A percentile compares a stretch with the other conserved stretches of the same genome.
These are phyloP conservation scores for Tetracentron sinense DNA, from an alignment of 164 flowering plant genomes.

Conservation along the genomic window DNA sequence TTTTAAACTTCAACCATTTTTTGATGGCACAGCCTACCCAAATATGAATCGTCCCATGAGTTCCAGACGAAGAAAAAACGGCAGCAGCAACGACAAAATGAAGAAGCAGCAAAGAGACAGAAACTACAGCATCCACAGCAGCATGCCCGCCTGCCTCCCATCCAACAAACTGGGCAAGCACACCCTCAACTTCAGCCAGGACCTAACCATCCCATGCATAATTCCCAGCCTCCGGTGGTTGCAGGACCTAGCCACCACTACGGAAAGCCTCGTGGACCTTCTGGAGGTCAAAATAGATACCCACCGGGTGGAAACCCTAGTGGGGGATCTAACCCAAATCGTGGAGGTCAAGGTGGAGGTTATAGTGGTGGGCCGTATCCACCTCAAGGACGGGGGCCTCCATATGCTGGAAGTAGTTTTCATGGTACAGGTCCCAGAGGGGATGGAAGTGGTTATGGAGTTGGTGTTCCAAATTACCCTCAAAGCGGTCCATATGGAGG, in stretches of 20 bases:
- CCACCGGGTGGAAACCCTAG: conserved; percentile 57
- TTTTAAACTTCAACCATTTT: not conserved
- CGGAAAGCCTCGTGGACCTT: conserved; percentile 49
- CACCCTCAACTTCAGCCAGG: conserved; percentile 39
- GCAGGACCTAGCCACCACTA: conserved; percentile 48
- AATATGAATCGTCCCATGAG: conserved; percentile 73
- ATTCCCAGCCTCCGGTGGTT: conserved; percentile 39
- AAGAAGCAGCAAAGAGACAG: conserved; percentile 56
- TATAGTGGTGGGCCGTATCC: conserved; percentile 39
- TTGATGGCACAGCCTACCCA: conserved; percentile 45
- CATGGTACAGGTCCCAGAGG: conserved; percentile 24
- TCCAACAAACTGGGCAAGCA: conserved; percentile 50
- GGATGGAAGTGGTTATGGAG: conserved; percentile 45
- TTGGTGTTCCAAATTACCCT: conserved; percentile 41
- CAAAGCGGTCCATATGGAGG: conserved; percentile 46
- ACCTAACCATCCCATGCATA: conserved; percentile 33
- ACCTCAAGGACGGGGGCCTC: conserved; percentile 47
- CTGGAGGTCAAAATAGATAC: conserved; percentile 40
- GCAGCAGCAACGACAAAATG: conserved; percentile 62
- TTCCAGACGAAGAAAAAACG: conserved; percentile 74
- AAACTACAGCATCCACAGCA: conserved; percentile 55
- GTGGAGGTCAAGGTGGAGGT: conserved; percentile 64
- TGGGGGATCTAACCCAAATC: conserved; percentile 64
- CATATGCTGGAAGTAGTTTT: conserved; percentile 32
- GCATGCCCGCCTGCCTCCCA: conserved; percentile 56